Percentiles rank a stretch among this genome's conserved stretches.
phyloP scores from a whole-genome alignment of 768 basidiomycete genomes.

The Russula abietina region DNA sequence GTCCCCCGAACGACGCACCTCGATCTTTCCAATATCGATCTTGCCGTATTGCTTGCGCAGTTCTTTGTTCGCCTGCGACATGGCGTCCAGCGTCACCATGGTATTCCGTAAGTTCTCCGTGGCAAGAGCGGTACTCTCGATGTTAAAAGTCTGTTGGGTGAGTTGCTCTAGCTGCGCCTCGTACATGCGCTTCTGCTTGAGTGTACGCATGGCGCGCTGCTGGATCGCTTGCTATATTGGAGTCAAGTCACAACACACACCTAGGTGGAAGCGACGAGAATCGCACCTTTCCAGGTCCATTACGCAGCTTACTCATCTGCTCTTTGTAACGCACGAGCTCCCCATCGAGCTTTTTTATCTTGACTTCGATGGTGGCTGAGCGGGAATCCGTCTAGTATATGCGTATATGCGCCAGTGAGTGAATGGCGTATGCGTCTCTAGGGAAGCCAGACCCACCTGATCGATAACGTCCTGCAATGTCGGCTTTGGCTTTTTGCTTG shows the following conservation, averaged over 20 bases:
- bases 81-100: constrained; percentile 97
- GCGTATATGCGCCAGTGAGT: constrained; percentile 7
- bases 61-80: constrained; percentile 94
- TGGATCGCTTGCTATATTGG: constrained; percentile 72
- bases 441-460: constrained; percentile 49
- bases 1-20: constrained; percentile 46
- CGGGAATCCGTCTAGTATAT: constrained; percentile 72
- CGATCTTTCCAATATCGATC: constrained; percentile 96
- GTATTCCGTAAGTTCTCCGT: constrained; percentile 99
- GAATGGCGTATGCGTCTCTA: not conserved
- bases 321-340: constrained; percentile 90
- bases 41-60: constrained; percentile 95
- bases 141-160: constrained; percentile 94
- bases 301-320: constrained; percentile 89
- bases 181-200: constrained; percentile 96
- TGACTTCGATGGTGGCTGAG: constrained; percentile 87
- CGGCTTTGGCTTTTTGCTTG: constrained; percentile 78
- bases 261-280: not conserved
- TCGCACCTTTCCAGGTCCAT: constrained; percentile 89
- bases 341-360: constrained; percentile 92
- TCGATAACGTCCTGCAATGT: constrained; percentile 88
- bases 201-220: constrained; percentile 84
- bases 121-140: constrained; percentile 91
- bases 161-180: constrained; percentile 88
- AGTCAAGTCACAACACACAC: not conserved